Base-by-base conservation (phyloP, 2,329 filamentous ascomycete species). In the Colletotrichum cuscutae region DNA sequence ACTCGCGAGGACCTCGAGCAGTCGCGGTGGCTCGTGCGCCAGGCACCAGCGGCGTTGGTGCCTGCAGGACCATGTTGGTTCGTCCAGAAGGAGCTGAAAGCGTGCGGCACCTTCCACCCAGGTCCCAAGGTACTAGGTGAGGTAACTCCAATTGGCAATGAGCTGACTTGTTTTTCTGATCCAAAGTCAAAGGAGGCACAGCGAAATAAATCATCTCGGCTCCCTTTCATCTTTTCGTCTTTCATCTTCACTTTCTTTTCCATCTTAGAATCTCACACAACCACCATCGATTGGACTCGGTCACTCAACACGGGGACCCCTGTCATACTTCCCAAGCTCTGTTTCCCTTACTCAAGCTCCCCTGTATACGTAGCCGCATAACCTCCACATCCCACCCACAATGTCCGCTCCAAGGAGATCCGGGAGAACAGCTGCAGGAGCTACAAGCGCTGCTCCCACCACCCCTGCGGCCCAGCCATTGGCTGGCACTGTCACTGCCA, bases 401-500 rank as follows among this genome's bases (percentile, higher is more conserved):
- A 73, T 73, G 71, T 68, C 71, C 19, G 42, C 42, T 53, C 71
- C 68, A 3, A 67, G 71, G 42, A 72, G 63, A 63, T 71, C 68
- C 52, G 71, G 66, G 32, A 65, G 70, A 53, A 46, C 66, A 30
- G 49, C 54, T n/a, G 32, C 65, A 13, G 42, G 26, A 54, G 46
- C 62, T 22, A 37, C 68, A 15, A 49, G 19, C 8, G 22, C 63
- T 5, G 46, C 67, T 30, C 28, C 68, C 9, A 68, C 54, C 26
- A 30, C 56, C 37, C 70, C 65, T 30, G 52, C 73, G 30, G 35
- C 70, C 9, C 62, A 46, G 32, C 81, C 88, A 0, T 81, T 92
- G 4, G 80, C 84, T 1, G 87, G 86, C 5, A 86, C 82, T 76
- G 82, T 82, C 6, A 83, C 94, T 57, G 88, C 87, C 26, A 79